Conservation (phyloP, 345 rosid genomes). For the Linum tenue region DNA sequence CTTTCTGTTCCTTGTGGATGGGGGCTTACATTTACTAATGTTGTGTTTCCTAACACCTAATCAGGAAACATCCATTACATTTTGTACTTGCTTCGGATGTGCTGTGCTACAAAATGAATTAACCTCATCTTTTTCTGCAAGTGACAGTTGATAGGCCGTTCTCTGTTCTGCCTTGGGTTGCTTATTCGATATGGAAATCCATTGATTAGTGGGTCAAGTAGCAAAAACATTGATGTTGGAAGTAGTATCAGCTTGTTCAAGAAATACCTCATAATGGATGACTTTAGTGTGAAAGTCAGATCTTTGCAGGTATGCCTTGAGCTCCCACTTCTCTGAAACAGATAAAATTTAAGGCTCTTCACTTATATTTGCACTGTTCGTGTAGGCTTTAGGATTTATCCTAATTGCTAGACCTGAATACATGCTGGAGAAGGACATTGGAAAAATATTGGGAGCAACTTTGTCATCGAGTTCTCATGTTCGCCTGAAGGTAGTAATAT, state of each 20-base stretch:
- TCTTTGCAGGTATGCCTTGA: slow-evolving; percentile 70
- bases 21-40: not conserved
- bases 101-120: not conserved
- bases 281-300: slow-evolving; percentile 72
- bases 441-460: slow-evolving; percentile 70
- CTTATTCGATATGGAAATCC: slow-evolving; percentile 91
- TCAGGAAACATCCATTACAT: not conserved
- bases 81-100: not conserved
- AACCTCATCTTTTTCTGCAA: not conserved
- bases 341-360: slow-evolving; percentile 10
- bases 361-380: slow-evolving; percentile 15
- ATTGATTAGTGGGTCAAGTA: slow-evolving; percentile 42
- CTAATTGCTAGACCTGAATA: slow-evolving; percentile 89
- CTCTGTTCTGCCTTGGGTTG: slow-evolving; percentile 93
- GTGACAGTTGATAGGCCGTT: slow-evolving; percentile 70
- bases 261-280: slow-evolving; percentile 68
- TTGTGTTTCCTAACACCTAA: not conserved
- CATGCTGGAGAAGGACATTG: slow-evolving; percentile 94
- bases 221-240: slow-evolving; percentile 43
- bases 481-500: slow-evolving; percentile 67
- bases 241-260: slow-evolving; percentile 63
- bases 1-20: not conserved
- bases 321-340: slow-evolving; percentile 6
- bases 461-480: slow-evolving; percentile 55
- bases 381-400: slow-evolving; percentile 90